These are phyloP conservation scores for Dothideomycetes sp. DNA, from an alignment of 2,329 filamentous ascomycete species.

Conservation along the genomic window DNA sequence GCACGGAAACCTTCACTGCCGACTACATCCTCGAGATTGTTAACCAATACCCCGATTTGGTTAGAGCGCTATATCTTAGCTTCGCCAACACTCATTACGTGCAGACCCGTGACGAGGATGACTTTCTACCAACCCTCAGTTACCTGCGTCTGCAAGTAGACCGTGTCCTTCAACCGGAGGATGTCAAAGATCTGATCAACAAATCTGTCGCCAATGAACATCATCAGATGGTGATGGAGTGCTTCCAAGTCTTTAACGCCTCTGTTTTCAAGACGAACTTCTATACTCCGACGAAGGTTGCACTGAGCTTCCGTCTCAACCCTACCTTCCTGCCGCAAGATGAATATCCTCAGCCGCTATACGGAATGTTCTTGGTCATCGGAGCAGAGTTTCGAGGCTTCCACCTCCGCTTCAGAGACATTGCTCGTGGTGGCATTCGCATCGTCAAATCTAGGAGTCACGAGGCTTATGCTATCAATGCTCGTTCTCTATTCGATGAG, in stretches of 20 bases:
- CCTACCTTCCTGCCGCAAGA: slow-evolving; percentile 78
- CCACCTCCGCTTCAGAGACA: slow-evolving; percentile 94
- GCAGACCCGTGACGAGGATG: slow-evolving; percentile 53
- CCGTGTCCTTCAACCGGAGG: slow-evolving; percentile 63
- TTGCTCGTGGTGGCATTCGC: slow-evolving; percentile 90
- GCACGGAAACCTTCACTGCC: slow-evolving; percentile 93
- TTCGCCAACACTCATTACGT: slow-evolving; percentile 83
- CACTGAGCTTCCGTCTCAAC: slow-evolving; percentile 89
- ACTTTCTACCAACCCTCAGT: slow-evolving; percentile 60
- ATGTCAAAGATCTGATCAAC: slow-evolving; percentile 65
- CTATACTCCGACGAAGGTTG: slow-evolving; percentile 97
- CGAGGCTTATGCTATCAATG: slow-evolving; percentile 93
- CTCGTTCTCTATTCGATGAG: slow-evolving; percentile 91
- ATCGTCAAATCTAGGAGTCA: slow-evolving; percentile 97
- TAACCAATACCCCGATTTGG: slow-evolving; percentile 73
- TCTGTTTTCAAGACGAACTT: slow-evolving; percentile 93
- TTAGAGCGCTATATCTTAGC: slow-evolving; percentile 78
- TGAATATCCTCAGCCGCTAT: slow-evolving; percentile 88
- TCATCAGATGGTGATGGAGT: slow-evolving; percentile 95
- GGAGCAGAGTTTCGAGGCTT: slow-evolving; percentile 94
- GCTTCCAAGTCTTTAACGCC: slow-evolving; percentile 91
- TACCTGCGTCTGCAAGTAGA: slow-evolving; percentile 56
- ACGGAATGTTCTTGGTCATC: slow-evolving; percentile 98
- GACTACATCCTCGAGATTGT: slow-evolving; percentile 99
- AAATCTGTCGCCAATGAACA: slow-evolving; percentile 84